Evolutionary conservation across 495 filamentous ascomycete genomes (phyloP), one percentile per base, ranked within the genome.

Genomic region (Talaromyces stipitatus): DNA sequence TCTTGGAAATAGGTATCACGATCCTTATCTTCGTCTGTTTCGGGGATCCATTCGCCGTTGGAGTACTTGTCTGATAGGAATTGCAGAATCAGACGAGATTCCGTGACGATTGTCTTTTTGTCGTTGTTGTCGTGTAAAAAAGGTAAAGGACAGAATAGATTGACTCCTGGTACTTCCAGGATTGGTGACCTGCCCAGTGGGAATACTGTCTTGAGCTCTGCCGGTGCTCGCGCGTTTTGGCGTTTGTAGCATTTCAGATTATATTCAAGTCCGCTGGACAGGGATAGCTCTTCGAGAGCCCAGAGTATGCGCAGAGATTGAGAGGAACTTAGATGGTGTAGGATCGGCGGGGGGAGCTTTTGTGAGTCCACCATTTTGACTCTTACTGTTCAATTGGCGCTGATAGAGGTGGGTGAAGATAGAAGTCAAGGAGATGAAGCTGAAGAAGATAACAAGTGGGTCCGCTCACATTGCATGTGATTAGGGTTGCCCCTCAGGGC

Each of bases 261-360:
- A 28, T 45, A 59, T 3, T 28, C 26, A 4, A 32, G 38, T 23
- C 36, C 33, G 23, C 10, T 18, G 4, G 50, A 32, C 2, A 36
- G 36, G n/a, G 50, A 18, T 22, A 59, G 51, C 26, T 59, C 57
- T 24, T 59, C 57, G 7, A 59, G 57, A 14, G 57, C 57, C 57
- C 57, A 59, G 57, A 59, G 57, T 23, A 59, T 23, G 26, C 57
- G 57, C 29, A 59, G 30, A 6, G 57, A 59, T 33, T 45, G 38
- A 12, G 57, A 54, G 14, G 50, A 54, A 22, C 20, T 46, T 24
- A 59, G 50, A 41, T 59, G 57, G 28, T 59, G 26, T 10, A 59
- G 50, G 12, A 43, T 57, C 12, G 32, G 16, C 12, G 54, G 10
- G 9, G 54, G 54, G 4, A 55, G 38, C 12, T 18, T 27, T 7